These are phyloP conservation scores for Ustilago trichophora DNA, from an alignment of 1,284 basidiomycete species.

Conservation along the genomic window DNA sequence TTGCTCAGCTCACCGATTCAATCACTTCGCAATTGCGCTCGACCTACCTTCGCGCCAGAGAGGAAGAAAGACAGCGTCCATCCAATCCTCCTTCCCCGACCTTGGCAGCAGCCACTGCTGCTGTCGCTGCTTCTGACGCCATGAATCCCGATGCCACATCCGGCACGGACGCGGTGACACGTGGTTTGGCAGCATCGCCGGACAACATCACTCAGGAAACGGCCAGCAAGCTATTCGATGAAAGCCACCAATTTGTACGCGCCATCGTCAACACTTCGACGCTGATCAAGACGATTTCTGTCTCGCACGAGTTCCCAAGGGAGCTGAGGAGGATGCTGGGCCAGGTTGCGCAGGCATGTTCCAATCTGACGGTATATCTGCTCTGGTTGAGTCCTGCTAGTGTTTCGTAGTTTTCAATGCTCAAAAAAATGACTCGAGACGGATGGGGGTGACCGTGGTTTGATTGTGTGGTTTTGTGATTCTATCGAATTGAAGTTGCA, in stretches of 20 bases:
- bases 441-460: too few species aligned
- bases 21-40: slow-evolving; percentile 41
- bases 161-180: too few species aligned
- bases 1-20: slow-evolving; percentile 33
- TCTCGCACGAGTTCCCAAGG: slow-evolving; percentile 47
- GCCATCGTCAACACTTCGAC: slow-evolving; percentile 60
- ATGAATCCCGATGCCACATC: too few species aligned
- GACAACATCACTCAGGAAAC: slow-evolving; percentile 31
- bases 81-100: too few species aligned
- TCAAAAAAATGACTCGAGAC: too few species aligned
- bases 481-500: too few species aligned
- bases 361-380: slow-evolving; percentile 57
- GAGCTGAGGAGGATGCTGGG: slow-evolving; percentile 51
- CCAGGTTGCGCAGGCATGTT: slow-evolving; percentile 55
- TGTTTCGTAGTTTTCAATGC: slow-evolving; percentile 16
- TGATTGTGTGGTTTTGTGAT: too few species aligned
- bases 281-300: slow-evolving; percentile 50
- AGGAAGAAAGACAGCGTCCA: slow-evolving; percentile 28
- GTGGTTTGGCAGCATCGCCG: slow-evolving; percentile 11
- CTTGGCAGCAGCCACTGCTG: too few species aligned
- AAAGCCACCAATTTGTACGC: slow-evolving; percentile 53
- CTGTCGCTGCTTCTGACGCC: too few species aligned
- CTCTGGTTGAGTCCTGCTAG: slow-evolving; percentile 44
- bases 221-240: slow-evolving; percentile 46
- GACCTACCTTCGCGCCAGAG: slow-evolving; percentile 32